Conservation (phyloP, 169 alveolate genomes). For the Eimeria necatrix region DNA sequence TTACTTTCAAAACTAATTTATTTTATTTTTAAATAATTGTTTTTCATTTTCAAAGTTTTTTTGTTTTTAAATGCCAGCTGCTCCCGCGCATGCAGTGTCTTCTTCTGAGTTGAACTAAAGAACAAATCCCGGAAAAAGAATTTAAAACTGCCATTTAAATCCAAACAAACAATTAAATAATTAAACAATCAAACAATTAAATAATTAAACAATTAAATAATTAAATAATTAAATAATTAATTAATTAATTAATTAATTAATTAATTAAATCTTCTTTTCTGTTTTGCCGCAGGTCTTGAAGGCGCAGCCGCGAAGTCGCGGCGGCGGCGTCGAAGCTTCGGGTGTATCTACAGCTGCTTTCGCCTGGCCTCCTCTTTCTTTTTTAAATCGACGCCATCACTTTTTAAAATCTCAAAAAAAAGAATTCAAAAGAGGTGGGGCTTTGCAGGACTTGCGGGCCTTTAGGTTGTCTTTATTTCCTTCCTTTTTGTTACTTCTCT, state of each 20-base stretch:
- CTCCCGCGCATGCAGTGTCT: not conserved
- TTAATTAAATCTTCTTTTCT: not conserved
- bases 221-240: no score
- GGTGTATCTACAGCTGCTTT: not conserved
- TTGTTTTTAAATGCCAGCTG: no score
- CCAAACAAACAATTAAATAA: not conserved
- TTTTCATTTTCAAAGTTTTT: no score
- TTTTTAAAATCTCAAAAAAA: no score
- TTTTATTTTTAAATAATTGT: no score
- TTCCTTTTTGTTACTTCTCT: not conserved
- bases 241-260: not conserved
- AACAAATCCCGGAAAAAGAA: not conserved
- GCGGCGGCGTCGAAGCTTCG: not conserved
- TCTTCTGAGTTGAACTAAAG: not conserved
- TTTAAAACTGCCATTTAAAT: not conserved
- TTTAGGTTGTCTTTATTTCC: not conserved
- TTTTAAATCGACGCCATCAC: not conserved
- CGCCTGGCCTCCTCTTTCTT: slow-evolving; percentile 43
- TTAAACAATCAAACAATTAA: not conserved
- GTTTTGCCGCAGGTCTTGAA: slow-evolving; percentile 6
- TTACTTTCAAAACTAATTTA: no score
- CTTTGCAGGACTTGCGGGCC: no score
- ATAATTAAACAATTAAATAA: not conserved
- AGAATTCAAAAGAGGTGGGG: no score
- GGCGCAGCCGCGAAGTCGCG: slow-evolving; percentile 54